Percentiles rank a stretch among this genome's conserved stretches.
These are phyloP conservation scores for Euphorbia tirucalli DNA, from an alignment of 345 rosid genomes.

Conservation along the genomic window DNA sequence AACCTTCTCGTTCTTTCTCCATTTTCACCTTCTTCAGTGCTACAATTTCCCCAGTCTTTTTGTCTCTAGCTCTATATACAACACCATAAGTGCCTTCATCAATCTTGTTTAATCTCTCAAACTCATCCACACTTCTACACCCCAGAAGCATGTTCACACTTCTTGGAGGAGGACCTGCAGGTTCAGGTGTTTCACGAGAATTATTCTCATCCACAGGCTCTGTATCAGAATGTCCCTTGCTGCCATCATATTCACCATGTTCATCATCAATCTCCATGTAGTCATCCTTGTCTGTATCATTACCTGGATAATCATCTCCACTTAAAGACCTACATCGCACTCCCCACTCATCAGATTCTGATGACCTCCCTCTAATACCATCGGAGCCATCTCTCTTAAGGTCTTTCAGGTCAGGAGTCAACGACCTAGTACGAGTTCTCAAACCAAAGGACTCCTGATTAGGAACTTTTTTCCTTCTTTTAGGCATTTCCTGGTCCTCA, in stretches of 20 bases:
- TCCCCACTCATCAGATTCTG: conserved; percentile 62
- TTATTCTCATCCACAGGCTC: conserved; percentile 54
- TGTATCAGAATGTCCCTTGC: conserved; percentile 39
- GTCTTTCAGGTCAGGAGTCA: conserved; percentile 63
- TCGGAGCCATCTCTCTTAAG: conserved; percentile 55
- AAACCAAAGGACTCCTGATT: conserved; percentile 39
- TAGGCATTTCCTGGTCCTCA: conserved; percentile 58
- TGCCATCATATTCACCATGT: conserved; percentile 29
- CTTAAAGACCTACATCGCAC: conserved; percentile 46
- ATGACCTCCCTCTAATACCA: conserved; percentile 48
- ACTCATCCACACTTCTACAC: conserved; percentile 97
- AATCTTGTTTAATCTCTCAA: conserved; percentile 94
- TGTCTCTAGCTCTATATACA: conserved; percentile 94
- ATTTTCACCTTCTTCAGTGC: conserved; percentile 99
- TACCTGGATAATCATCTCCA: conserved; percentile 47
- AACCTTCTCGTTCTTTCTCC: conserved; percentile 99
- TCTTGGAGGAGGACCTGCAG: conserved; percentile 63
- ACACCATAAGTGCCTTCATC: conserved; percentile 99
- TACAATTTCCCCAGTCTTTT: conserved; percentile 89
- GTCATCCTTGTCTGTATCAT: conserved; percentile 57
- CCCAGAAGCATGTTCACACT: conserved; percentile 93
- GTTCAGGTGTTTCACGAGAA: conserved; percentile 53
- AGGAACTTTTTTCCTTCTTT: conserved; percentile 58
- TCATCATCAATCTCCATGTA: conserved; percentile 69
- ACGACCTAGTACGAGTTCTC: conserved; percentile 40